These are phyloP conservation scores for Podila minutissima DNA, from an alignment of 192 early-diverging fungal genomes.

Conservation along the genomic window DNA sequence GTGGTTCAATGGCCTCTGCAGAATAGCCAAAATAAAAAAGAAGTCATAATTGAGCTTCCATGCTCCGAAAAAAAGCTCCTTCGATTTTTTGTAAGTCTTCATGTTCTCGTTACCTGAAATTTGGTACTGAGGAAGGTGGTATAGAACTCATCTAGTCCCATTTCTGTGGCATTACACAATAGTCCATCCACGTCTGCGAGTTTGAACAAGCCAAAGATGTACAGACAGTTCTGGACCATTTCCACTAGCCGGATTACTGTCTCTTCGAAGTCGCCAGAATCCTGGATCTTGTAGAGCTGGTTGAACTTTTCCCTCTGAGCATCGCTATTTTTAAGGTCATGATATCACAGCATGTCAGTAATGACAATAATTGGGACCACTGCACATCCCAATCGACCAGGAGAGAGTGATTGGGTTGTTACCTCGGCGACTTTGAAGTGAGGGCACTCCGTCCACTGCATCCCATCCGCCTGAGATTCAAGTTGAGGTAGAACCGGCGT, in stretches of 20 bases:
- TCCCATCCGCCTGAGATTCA: conserved; percentile 59
- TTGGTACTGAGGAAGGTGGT: conserved; percentile 45
- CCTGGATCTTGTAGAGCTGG: conserved; percentile 58
- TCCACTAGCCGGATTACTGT: conserved; percentile 58
- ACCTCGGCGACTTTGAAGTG: conserved; percentile 59
- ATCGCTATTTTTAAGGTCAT: conserved; percentile 29
- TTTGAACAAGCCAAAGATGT: conserved; percentile 53
- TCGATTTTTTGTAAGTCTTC: background rate
- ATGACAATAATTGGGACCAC: too few species aligned
- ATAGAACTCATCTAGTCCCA: conserved; percentile 55
- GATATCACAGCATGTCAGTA: too few species aligned
- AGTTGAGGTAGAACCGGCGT: conserved; percentile 58
- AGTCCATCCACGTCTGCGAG: conserved; percentile 59
- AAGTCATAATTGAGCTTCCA: background rate
- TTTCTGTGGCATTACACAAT: conserved; percentile 56
- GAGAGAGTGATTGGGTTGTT: background rate
- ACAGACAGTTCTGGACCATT: conserved; percentile 55
- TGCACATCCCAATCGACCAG: background rate
- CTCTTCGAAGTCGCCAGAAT: conserved; percentile 55
- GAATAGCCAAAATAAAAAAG: background rate
- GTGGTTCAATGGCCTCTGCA: conserved; percentile 13
- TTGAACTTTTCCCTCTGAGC: conserved; percentile 64
- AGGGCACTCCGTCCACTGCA: conserved; percentile 63
- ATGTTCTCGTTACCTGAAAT: conserved; percentile 18
- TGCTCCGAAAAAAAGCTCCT: background rate